Conservation (phyloP, 257 asterid species). For the Petunia secreta region DNA sequence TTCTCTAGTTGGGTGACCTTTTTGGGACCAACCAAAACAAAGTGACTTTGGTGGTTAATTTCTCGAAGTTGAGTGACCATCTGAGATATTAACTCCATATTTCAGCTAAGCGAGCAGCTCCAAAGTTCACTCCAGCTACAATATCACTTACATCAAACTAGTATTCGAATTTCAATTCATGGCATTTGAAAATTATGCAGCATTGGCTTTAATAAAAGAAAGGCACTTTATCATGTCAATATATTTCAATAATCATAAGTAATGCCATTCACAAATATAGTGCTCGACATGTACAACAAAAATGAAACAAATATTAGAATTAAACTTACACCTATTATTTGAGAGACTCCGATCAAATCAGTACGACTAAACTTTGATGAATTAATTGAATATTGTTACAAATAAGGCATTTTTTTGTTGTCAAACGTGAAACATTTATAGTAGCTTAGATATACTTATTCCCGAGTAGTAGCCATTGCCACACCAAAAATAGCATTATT, state of each 20-base stretch:
- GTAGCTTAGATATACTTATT: conserved; percentile 20
- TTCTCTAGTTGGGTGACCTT: too few relatives aligned
- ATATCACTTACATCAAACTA: neutral
- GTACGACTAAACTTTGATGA: neutral
- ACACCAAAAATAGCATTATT: conserved; percentile 39
- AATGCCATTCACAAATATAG: neutral
- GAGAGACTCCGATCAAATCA: neutral
- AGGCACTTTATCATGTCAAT: neutral
- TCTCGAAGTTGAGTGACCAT: too few relatives aligned
- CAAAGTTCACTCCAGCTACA: too few relatives aligned
- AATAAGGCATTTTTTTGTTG: neutral
- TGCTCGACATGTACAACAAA: conserved; percentile 4
- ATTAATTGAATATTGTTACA: neutral
- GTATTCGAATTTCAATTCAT: neutral
- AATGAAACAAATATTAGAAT: neutral
- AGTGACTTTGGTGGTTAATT: too few relatives aligned
- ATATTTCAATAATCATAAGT: neutral
- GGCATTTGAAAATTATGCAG: neutral
- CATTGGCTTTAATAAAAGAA: neutral
- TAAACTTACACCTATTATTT: neutral
- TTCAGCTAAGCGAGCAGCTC: too few relatives aligned
- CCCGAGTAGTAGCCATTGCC: conserved; percentile 23
- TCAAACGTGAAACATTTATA: neutral
- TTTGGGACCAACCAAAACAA: too few relatives aligned
- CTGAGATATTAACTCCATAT: too few relatives aligned